Conservation (phyloP, 176 grass and related monocot species). For the Bonia amplexicaulis region DNA sequence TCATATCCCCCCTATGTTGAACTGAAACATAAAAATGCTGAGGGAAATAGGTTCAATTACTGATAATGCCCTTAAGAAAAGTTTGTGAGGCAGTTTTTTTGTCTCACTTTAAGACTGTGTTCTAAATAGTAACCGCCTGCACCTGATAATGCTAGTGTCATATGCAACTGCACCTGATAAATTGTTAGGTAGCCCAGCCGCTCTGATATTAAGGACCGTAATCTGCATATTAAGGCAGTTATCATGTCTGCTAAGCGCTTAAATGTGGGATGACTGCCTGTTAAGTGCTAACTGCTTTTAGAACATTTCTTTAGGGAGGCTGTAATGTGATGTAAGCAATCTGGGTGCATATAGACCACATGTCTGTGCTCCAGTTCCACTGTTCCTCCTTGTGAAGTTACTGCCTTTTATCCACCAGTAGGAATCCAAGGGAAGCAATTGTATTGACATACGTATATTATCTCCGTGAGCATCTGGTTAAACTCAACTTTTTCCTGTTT, state of each 20-base stretch:
- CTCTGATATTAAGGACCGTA: background rate
- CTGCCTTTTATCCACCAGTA: background rate
- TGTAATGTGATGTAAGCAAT: background rate
- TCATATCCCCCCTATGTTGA: background rate
- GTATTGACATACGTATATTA: background rate
- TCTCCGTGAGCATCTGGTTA: constrained; percentile 13
- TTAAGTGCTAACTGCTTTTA: background rate
- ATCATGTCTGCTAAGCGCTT: background rate
- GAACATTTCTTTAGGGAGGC: background rate
- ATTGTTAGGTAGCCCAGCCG: background rate
- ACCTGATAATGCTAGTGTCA: background rate
- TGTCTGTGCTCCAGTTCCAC: background rate
- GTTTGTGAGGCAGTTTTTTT: background rate
- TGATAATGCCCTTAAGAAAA: background rate
- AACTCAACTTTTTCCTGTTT: constrained; percentile 23
- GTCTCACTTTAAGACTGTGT: background rate
- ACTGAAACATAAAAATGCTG: background rate
- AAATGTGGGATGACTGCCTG: background rate
- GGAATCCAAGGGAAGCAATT: background rate
- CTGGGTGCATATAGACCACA: background rate
- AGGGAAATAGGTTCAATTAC: background rate
- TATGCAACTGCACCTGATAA: background rate
- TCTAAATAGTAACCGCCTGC: background rate
- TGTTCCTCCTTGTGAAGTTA: background rate
- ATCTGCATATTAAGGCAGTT: background rate